phyloP scores from a whole-genome alignment of 768 basidiomycete species.

The Zangia roseola region DNA sequence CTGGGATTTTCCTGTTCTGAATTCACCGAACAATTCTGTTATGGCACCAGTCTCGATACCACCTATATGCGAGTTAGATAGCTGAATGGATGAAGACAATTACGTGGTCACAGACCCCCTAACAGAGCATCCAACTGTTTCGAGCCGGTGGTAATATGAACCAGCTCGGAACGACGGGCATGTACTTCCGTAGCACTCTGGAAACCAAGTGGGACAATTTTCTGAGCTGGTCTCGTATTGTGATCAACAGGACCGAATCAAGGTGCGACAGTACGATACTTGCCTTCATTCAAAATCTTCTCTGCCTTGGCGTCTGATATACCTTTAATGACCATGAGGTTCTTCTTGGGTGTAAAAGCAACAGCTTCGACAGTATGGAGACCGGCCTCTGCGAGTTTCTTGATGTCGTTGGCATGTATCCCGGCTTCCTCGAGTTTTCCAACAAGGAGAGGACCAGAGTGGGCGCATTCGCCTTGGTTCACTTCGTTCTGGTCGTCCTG shows the following conservation, averaged over 20 bases:
- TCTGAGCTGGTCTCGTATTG: constrained; percentile 60
- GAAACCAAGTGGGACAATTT: constrained; percentile 96
- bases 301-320: constrained; percentile 98
- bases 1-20: constrained; percentile 97
- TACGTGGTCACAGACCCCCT: constrained; percentile 57
- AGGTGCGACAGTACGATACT: constrained; percentile 17
- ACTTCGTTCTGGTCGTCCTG: constrained; percentile 51
- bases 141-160: constrained; percentile 95
- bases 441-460: constrained; percentile 82
- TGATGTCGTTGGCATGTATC: constrained; percentile 86
- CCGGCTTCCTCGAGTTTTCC: constrained; percentile 86
- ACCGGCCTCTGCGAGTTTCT: constrained; percentile 92
- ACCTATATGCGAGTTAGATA: constrained; percentile 43
- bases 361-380: constrained; percentile 93
- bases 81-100: constrained; percentile 1
- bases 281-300: constrained; percentile 91
- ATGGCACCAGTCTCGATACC: constrained; percentile 99
- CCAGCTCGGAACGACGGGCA: constrained; percentile 89
- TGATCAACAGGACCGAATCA: constrained; percentile 4
- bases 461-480: constrained; percentile 48
- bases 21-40: constrained; percentile 98
- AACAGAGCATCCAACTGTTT: constrained; percentile 94
- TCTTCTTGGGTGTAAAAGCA: constrained; percentile 96
- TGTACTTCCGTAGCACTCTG: constrained; percentile 98
- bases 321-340: constrained; percentile 86